Base-by-base conservation (phyloP, 352 stramenopile genomes). In the Pythium dissimile region DNA sequence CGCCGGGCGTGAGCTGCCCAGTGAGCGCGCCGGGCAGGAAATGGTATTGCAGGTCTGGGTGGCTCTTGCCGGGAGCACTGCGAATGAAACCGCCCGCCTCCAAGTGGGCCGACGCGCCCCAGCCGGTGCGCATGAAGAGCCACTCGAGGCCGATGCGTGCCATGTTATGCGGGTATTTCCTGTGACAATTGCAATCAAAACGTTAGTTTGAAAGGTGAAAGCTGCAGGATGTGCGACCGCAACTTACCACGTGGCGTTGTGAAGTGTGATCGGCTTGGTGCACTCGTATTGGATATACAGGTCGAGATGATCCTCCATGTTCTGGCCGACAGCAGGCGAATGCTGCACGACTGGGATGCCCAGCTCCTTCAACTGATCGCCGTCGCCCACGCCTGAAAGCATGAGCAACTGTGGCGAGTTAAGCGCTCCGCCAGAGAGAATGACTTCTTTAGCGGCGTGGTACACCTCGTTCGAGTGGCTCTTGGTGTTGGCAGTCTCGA, bases 301-400 rank as follows among this genome's bases (percentile, higher is more conserved):
- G 48, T 95, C 87, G 26, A 96, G 47, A 57, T 96, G 87, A 57
- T 96, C 87, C 55, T 96, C 85, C 76, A 96, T 86, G 71, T 96
- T 94, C 54, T 90, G 70, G 18, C 87, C 87, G 15, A 96, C 85
- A 10, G 84, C 84, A 7, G 85, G 80, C 37, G 92, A 18, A 59
- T 95, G 68, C 27, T 92, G 75, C 26, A 95, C 75, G 16, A 94
- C 57, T 1, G 84, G 76, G 30, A 96, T 73, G 34, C 69, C 84
- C 26, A 94, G 54, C 12, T 91, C 72, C 39, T 86, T 86, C 26
- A 96, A 38, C 59, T 93, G 75, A 27, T 90, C 62, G 1, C 66
- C 74, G 54, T 93, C 63, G 7, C 89, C 89, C 2, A 97, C 79
- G 43, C 89, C 89, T 2, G 88, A 96, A 34, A 94, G 73, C 78